Conservation (phyloP, 2,329 filamentous ascomycete species). For the Pseudocercospora musae region DNA sequence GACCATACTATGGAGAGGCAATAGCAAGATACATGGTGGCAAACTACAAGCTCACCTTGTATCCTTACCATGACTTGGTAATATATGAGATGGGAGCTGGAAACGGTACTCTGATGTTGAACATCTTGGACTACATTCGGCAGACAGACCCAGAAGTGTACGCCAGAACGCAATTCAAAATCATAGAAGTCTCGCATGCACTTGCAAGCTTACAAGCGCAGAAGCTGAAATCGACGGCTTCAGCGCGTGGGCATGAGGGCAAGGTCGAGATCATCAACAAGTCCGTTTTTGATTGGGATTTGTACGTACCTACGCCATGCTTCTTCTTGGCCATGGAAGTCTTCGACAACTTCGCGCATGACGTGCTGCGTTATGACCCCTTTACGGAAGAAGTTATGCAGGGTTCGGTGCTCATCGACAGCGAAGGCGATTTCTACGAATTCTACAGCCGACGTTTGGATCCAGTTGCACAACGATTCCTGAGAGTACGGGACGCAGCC, state of each 20-base stretch:
- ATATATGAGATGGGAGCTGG: constrained; percentile 99
- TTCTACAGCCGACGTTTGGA: constrained; percentile 83
- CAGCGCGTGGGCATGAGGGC: constrained; percentile 70
- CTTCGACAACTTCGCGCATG: constrained; percentile 97
- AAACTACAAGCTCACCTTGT: constrained; percentile 92
- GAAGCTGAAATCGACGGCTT: constrained; percentile 64
- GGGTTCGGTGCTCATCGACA: constrained; percentile 82
- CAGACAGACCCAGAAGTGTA: constrained; percentile 88
- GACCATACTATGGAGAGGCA: constrained; percentile 93
- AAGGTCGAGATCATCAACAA: constrained; percentile 94
- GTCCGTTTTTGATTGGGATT: constrained; percentile 91
- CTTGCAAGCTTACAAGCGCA: constrained; percentile 74
- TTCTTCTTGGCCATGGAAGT: constrained; percentile 98
- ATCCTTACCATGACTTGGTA: constrained; percentile 92
- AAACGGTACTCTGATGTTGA: constrained; percentile 95
- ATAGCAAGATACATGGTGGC: constrained; percentile 93
- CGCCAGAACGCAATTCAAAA: constrained; percentile 84
- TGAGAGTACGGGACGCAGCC: constrained; percentile 79
- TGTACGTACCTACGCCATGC: constrained; percentile 84
- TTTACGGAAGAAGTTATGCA: constrained; percentile 79
- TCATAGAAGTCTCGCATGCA: constrained; percentile 88
- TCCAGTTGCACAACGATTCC: constrained; percentile 74
- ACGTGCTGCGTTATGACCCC: constrained; percentile 86
- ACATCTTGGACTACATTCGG: constrained; percentile 94
- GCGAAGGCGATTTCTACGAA: constrained; percentile 85